Evolutionary conservation across 2,329 filamentous ascomycete species (phyloP).

Genomic region (Bipolaris cookei): DNA sequence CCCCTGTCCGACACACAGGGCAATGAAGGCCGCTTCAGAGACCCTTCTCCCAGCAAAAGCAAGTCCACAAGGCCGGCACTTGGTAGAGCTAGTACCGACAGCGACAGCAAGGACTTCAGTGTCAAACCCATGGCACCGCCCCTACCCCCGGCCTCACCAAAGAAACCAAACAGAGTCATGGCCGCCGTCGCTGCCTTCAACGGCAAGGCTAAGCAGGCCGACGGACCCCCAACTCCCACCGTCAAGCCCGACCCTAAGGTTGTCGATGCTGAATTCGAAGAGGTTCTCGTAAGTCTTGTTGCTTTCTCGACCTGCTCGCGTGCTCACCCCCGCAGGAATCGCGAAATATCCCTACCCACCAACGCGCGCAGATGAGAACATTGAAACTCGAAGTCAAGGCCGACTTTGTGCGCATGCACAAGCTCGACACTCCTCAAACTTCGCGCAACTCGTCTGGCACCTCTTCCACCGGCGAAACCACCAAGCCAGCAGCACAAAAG

Average conservation of each 20-base stretch:
- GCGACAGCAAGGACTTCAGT: constrained; percentile 24
- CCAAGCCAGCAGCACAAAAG: constrained; percentile 53
- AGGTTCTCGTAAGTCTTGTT: constrained; percentile 62
- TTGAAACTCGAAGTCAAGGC: constrained; percentile 90
- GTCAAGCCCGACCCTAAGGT: constrained; percentile 58
- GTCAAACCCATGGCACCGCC: constrained; percentile 23
- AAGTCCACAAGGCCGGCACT: constrained; percentile 28
- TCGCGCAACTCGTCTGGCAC: constrained; percentile 55
- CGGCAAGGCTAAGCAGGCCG: constrained; percentile 56
- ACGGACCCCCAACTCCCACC: constrained; percentile 33
- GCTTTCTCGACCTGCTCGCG: background rate
- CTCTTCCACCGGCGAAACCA: constrained; percentile 47
- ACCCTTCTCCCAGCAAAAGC: constrained; percentile 30
- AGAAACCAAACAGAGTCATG: constrained; percentile 63
- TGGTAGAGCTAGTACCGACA: constrained; percentile 40
- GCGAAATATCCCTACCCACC: constrained; percentile 90
- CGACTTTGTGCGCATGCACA: constrained; percentile 91
- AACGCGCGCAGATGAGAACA: constrained; percentile 92
- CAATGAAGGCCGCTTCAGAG: constrained; percentile 38
- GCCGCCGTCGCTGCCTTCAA: constrained; percentile 69
- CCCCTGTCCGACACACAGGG: constrained; percentile 45
- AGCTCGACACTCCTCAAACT: constrained; percentile 63
- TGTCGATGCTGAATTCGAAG: constrained; percentile 69
- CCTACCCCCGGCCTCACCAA: constrained; percentile 25
- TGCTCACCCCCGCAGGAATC: constrained; percentile 69